phyloP scores from a whole-genome alignment of 2,329 filamentous ascomycete species.

The Ceratocystis cacaofunesta region DNA sequence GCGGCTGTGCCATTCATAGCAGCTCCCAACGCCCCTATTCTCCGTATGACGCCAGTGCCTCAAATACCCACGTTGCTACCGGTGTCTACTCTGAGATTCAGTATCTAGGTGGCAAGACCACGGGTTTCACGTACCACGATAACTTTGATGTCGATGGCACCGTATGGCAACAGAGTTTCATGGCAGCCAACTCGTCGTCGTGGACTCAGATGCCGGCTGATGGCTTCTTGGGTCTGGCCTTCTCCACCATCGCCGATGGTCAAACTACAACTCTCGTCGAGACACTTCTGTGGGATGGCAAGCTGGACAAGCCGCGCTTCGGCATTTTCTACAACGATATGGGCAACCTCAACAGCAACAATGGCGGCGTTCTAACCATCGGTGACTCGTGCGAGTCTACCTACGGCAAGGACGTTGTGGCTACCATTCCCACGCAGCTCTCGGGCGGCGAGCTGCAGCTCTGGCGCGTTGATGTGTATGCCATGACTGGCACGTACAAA shows the following conservation, averaged over 20 bases:
- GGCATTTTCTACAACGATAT: constrained; percentile 23
- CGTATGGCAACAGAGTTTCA: constrained; percentile 23
- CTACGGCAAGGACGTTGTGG: constrained; percentile 21
- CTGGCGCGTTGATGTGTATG: constrained; percentile 22
- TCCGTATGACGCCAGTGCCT: constrained; percentile 22
- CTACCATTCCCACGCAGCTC: constrained; percentile 17
- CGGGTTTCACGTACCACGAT: constrained; percentile 22
- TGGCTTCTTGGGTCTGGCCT: constrained; percentile 26
- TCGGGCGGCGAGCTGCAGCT: constrained; percentile 21
- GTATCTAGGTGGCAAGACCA: constrained; percentile 23
- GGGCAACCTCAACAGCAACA: constrained; percentile 14
- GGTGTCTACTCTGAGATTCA: constrained; percentile 20
- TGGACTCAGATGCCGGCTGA: constrained; percentile 23
- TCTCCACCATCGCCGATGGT: constrained; percentile 23
- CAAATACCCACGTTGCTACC: constrained; percentile 20
- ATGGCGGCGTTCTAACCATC: constrained; percentile 21
- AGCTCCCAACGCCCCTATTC: constrained; percentile 17
- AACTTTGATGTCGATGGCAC: constrained; percentile 18
- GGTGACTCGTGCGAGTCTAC: constrained; percentile 24
- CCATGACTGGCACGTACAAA: constrained; percentile 17
- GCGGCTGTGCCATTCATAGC: constrained; percentile 21
- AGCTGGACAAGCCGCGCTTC: constrained; percentile 24
- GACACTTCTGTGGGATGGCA: constrained; percentile 22
- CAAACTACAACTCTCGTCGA: constrained; percentile 24
- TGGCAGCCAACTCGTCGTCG: constrained; percentile 21